Evolutionary conservation across 495 filamentous ascomycete species (phyloP).

Genomic region (Cetradonia linearis): DNA sequence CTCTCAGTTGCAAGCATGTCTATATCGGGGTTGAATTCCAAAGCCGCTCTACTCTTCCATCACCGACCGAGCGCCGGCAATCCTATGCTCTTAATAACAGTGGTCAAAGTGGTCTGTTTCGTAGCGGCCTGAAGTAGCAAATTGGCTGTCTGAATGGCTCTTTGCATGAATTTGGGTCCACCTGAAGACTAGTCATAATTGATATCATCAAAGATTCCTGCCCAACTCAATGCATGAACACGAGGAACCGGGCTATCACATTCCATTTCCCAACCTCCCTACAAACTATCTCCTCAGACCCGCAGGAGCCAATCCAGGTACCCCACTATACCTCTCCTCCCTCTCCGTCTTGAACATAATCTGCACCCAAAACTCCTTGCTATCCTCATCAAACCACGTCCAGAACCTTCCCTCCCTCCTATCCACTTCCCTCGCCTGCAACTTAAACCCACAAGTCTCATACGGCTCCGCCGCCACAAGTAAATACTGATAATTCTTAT

Average conservation of each 20-base stretch:
- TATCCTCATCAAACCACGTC: constrained; percentile 91
- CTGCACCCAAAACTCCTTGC: constrained; percentile 98
- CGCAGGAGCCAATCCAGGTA: constrained; percentile 70
- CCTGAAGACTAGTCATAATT: not conserved
- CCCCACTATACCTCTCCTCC: constrained; percentile 89
- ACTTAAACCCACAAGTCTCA: constrained; percentile 92
- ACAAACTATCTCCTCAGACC: constrained; percentile 23
- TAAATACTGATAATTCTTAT: constrained; percentile 89
- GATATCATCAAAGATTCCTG: not conserved
- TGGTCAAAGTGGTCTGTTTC: too few relatives aligned
- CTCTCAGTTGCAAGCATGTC: too few relatives aligned
- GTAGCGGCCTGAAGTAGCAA: too few relatives aligned
- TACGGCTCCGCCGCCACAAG: constrained; percentile 95
- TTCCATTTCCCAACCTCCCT: not conserved
- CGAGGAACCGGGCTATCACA: not conserved
- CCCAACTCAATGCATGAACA: not conserved
- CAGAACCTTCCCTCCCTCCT: constrained; percentile 76
- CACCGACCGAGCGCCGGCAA: too few relatives aligned
- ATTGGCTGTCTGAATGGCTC: too few relatives aligned
- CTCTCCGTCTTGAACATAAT: constrained; percentile 98
- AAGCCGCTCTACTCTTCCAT: too few relatives aligned
- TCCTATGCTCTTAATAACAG: too few relatives aligned
- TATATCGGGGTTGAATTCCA: too few relatives aligned
- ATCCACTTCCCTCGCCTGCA: constrained; percentile 92
- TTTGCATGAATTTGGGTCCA: too few relatives aligned